Evolutionary conservation across 2,329 filamentous ascomycete species (phyloP).

Genomic region (Leptosphaerulina australis): DNA sequence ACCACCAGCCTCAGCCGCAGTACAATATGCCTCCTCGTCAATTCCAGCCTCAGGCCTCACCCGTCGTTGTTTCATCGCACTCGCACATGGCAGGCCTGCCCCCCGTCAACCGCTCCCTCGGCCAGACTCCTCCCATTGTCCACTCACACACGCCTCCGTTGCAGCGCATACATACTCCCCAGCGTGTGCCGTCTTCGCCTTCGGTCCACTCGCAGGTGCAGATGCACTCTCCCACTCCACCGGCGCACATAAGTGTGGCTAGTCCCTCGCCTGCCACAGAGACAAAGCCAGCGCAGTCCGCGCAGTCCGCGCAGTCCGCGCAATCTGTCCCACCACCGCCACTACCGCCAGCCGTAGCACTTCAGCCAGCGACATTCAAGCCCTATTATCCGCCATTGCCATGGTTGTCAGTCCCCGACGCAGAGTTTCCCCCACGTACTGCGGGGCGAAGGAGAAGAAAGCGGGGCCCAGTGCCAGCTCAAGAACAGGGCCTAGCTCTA

Average conservation of each 20-base stretch:
- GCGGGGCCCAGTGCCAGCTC: conserved; percentile 47
- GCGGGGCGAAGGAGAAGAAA: conserved; percentile 54
- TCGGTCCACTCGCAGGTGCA: conserved; percentile 45
- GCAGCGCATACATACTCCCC: conserved; percentile 39
- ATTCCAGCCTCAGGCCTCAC: conserved; percentile 50
- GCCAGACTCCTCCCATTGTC: conserved; percentile 47
- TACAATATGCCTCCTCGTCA: conserved; percentile 49
- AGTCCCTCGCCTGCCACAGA: conserved; percentile 16
- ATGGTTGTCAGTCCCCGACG: conserved; percentile 64
- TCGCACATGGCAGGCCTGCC: conserved; percentile 56
- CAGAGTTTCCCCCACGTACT: conserved; percentile 60
- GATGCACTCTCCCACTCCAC: conserved; percentile 42
- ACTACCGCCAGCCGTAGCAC: conserved; percentile 23
- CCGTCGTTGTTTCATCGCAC: conserved; percentile 55
- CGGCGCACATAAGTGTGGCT: conserved; percentile 28
- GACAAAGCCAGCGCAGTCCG: conserved; percentile 24
- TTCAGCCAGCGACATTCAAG: conserved; percentile 41
- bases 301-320: conserved; percentile 21
- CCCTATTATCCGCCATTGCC: conserved; percentile 62
- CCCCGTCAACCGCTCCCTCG: conserved; percentile 48
- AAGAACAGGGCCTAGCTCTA: conserved; percentile 55
- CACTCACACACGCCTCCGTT: conserved; percentile 46
- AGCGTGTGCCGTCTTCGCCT: conserved; percentile 43
- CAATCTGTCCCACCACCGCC: conserved; percentile 20
- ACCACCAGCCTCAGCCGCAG: conserved; percentile 48